Evolutionary conservation across 116 monocot genomes (phyloP), one percentile per base, ranked within the genome.

Genomic region (Dioscorea cayenensis): DNA sequence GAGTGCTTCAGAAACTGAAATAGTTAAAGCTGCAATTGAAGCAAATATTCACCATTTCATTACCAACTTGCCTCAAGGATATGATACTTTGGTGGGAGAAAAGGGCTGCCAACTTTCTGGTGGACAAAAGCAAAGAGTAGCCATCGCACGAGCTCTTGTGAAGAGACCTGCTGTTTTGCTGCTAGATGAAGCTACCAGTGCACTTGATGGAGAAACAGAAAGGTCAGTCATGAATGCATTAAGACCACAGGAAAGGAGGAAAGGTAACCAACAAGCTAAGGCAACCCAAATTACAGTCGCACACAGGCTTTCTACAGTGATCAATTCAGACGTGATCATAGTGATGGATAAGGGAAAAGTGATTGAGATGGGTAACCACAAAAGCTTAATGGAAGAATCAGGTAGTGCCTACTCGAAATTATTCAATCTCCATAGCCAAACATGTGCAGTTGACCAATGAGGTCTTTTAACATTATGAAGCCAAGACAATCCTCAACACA

Each of bases 91-190:
- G 38, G 83, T 83, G 22, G 83, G 83, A 16, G 79, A 79, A 43
- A 83, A 76, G 60, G 83, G 83, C n/a, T 76, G 76, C 73, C 79
- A 83, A 58, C 58, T 84, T 28, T 79, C 79, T 19, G 79, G 77
- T 20, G 79, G 79, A 36, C 84, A 84, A 38, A 84, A 80, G 70
- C 84, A 84, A 61, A 29, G 80, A 71, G 77, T 84, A 66, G 80
- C 77, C 11, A 84, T 84, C 29, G 80, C 84, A 67, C 73, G 80
- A 58, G 62, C 73, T 14, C 27, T 80, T 20, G 55, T 84, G 16
- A 84, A 84, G 51, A 69, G 38, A 50, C 70, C 79, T 6, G 62
- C 38, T 25, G 60, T 84, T 70, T 63, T 77, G 28, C 70, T 84
- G 9, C 63, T 84, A n/a, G 83, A 79, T 73, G 79, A 84, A 71